Evolutionary conservation across 2,329 filamentous ascomycete genomes (phyloP).

Genomic region (Gremmenia infestans): DNA sequence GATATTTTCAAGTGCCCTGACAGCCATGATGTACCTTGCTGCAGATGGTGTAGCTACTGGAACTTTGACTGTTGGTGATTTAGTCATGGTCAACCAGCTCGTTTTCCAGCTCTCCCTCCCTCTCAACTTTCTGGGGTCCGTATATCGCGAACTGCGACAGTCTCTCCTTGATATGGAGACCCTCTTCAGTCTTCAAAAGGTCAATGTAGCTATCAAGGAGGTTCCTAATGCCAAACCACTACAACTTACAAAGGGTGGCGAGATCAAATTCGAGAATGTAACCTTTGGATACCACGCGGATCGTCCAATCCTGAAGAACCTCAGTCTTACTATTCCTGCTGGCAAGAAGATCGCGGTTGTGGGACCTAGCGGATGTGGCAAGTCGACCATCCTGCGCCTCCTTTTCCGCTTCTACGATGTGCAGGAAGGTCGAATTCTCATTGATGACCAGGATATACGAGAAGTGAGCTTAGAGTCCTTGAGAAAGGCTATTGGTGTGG

Average conservation of each 20-base stretch:
- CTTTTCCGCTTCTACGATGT: slow-evolving; percentile 95
- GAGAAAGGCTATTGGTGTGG: slow-evolving; percentile 82
- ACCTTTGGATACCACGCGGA: slow-evolving; percentile 88
- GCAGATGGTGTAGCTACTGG: slow-evolving; percentile 82
- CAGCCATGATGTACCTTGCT: slow-evolving; percentile 97
- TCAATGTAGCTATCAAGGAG: slow-evolving; percentile 84
- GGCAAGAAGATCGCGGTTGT: slow-evolving; percentile 96
- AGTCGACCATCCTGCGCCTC: slow-evolving; percentile 85
- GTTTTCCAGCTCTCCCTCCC: slow-evolving; percentile 97
- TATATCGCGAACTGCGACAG: slow-evolving; percentile 92
- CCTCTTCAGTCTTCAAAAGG: slow-evolving; percentile 93
- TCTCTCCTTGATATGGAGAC: slow-evolving; percentile 98
- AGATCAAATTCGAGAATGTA: slow-evolving; percentile 93
- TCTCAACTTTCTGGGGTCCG: slow-evolving; percentile 95
- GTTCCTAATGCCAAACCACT: slow-evolving; percentile 68
- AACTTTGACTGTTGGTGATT: slow-evolving; percentile 81
- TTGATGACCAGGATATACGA: slow-evolving; percentile 90
- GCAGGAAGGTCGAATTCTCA: slow-evolving; percentile 75
- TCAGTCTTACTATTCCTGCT: slow-evolving; percentile 84
- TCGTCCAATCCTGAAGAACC: slow-evolving; percentile 78
- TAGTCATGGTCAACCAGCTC: slow-evolving; percentile 98
- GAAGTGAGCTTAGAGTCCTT: slow-evolving; percentile 78
- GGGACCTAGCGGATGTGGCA: slow-evolving; percentile 91
- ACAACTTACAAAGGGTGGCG: slow-evolving; percentile 67
- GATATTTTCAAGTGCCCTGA: slow-evolving; percentile 91